Conservation (phyloP, 768 basidiomycete species). For the Termitomyces sp. region DNA sequence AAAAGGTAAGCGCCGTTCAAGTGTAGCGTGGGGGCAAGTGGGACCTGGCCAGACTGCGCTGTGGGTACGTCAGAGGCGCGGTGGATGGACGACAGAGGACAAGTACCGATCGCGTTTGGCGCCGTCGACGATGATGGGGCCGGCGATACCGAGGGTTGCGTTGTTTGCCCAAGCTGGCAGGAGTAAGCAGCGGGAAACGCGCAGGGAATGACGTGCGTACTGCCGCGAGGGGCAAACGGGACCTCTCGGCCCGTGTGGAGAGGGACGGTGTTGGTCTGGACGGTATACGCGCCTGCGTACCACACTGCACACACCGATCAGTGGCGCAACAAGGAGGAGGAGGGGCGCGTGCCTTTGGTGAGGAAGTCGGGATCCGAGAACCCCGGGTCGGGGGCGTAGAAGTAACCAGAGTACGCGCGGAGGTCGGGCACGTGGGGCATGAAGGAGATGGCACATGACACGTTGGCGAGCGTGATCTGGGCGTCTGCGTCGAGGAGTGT, state of each 20-base stretch:
- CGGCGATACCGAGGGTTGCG: conserved; percentile 47
- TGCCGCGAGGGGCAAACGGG: conserved; percentile 38
- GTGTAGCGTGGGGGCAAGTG: no score
- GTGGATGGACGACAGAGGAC: neutral
- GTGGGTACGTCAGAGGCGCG: neutral
- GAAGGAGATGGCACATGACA: conserved; percentile 46
- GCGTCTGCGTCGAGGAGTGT: conserved; percentile 22
- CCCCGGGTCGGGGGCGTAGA: conserved; percentile 37
- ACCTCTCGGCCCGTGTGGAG: conserved; percentile 44
- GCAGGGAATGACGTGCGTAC: conserved; percentile 18
- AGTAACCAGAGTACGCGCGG: conserved; percentile 47
- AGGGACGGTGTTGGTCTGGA: conserved; percentile 51
- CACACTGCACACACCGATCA: conserved; percentile 28
- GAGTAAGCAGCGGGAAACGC: neutral
- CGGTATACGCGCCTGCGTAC: conserved; percentile 59
- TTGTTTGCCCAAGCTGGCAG: conserved; percentile 46
- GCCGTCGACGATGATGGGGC: conserved; percentile 56
- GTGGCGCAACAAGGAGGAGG: neutral
- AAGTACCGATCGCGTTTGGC: conserved; percentile 50
- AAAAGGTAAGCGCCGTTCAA: no score
- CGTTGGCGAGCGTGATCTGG: conserved; percentile 35
- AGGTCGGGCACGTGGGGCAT: conserved; percentile 47
- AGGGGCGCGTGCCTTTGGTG: conserved; percentile 33
- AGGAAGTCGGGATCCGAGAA: conserved; percentile 44
- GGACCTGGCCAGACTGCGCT: conserved; percentile 62